phyloP scores from a whole-genome alignment of 179 eudicot species.

The Amaranthus tricolor region DNA sequence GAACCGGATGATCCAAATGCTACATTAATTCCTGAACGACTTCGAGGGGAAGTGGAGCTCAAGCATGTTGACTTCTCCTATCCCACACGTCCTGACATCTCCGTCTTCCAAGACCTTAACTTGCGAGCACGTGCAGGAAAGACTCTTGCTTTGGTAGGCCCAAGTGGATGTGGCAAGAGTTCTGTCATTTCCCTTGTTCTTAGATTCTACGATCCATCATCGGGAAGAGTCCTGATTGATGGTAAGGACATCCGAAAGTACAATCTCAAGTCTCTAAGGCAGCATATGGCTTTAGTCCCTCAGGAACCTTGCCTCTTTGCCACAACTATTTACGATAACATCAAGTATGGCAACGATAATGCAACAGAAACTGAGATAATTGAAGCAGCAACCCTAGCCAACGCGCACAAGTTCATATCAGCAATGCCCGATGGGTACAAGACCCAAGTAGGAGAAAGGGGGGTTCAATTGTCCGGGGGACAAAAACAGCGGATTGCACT shows the following conservation, averaged over 20 bases:
- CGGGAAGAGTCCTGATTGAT: slow-evolving; percentile 79
- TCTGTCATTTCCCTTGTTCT: slow-evolving; percentile 77
- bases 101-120: slow-evolving; percentile 69
- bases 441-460: slow-evolving; percentile 89
- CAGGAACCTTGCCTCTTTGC: slow-evolving; percentile 98
- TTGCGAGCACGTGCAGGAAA: slow-evolving; percentile 92
- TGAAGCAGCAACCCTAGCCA: slow-evolving; percentile 88
- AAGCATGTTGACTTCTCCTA: slow-evolving; percentile 93
- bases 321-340: slow-evolving; percentile 78
- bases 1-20: slow-evolving; percentile 82
- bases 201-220: slow-evolving; percentile 89
- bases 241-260: slow-evolving; percentile 88
- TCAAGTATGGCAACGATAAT: slow-evolving; percentile 77
- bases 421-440: slow-evolving; percentile 89
- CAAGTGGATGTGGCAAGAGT: slow-evolving; percentile 96
- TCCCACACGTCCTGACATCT: slow-evolving; percentile 82
- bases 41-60: slow-evolving; percentile 91
- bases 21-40: slow-evolving; percentile 60
- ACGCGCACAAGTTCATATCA: slow-evolving; percentile 91
- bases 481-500: slow-evolving; percentile 95
- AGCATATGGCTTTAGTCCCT: slow-evolving; percentile 80
- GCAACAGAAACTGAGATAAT: slow-evolving; percentile 90
- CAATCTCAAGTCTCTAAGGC: slow-evolving; percentile 76
- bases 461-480: slow-evolving; percentile 91
- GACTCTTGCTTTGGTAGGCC: slow-evolving; percentile 96